These are phyloP conservation scores for Metschnikowia dekortorum DNA, from an alignment of 805 yeast species.

Conservation along the genomic window DNA sequence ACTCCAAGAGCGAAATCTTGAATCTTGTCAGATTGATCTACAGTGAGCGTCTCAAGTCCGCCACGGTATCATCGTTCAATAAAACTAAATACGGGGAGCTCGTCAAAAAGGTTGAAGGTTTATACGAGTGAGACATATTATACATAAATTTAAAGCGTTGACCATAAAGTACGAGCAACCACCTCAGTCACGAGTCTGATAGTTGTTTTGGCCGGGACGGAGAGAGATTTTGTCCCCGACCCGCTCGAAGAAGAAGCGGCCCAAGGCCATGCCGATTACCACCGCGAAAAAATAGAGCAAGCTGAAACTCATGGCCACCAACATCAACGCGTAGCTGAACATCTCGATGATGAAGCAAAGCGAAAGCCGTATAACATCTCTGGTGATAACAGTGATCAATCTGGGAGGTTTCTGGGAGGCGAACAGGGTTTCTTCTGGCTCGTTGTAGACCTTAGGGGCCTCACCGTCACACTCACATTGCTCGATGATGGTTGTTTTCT, in stretches of 20 bases:
- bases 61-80: conserved; percentile 35
- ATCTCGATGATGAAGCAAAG: conserved; percentile 59
- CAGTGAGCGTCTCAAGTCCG: conserved; percentile 40
- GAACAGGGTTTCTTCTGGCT: conserved; percentile 6
- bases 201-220: conserved; percentile 24
- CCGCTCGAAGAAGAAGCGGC: conserved; percentile 67
- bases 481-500: conserved; percentile 15
- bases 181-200: conserved; percentile 6
- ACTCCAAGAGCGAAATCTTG: conserved; percentile 41
- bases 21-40: conserved; percentile 53
- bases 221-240: conserved; percentile 38
- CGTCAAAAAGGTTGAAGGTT: conserved; percentile 21
- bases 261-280: conserved; percentile 62
- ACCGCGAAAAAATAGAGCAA: conserved; percentile 70
- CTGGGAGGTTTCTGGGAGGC: conserved; percentile 4
- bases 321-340: conserved; percentile 69
- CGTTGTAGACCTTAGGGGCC: conserved; percentile 3
- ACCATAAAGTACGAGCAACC: neutral
- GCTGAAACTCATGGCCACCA: conserved; percentile 71
- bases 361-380: conserved; percentile 54
- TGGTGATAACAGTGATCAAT: conserved; percentile 20
- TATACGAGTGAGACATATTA: conserved; percentile 3
- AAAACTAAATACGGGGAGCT: conserved; percentile 36
- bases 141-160: neutral
- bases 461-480: conserved; percentile 19